Evolutionary conservation across 345 rosid genomes (phyloP), one percentile per base, ranked within the genome.

Genomic region (Syzygium aqueum): DNA sequence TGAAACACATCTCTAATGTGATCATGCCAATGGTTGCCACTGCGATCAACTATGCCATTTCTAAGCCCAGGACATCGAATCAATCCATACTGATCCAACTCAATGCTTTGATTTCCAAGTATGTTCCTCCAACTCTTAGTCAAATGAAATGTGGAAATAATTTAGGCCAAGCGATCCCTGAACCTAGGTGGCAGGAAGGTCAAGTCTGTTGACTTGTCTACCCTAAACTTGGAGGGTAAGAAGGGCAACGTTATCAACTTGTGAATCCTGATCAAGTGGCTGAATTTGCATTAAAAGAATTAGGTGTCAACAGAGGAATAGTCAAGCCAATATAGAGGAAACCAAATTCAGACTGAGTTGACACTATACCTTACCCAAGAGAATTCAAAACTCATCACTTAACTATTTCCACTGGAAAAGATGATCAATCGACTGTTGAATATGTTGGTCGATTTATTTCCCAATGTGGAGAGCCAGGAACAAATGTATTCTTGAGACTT

Each of bases 11-110:
- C 65, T 57, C 30, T 57, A 25, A 57, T 57, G 65, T 11, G 65
- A 57, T 57, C 0, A 11, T 3, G 30, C 6, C 1, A 3, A 57
- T 57, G 65, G 1, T 57, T 4, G 7, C 27, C 61, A 23, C 23
- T 56, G 13, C 0, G 6, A 23, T 57, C 63, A 57, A 57, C 63
- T 25, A 11, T 13, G 16, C 25, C 30, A 59, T 59, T 28, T 59
- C 16, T 3, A n/a, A 1, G 19, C 33, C 8, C 2, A n/a, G 0
- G 17, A 61, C 19, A n/a, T 61, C 19, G 0, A 61, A n/a, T 61
- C 73, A 13, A 6, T 61, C 33, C 5, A 3, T 61, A 25, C 0
- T 7, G 0, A 61, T 13, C 73, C 17, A 61, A 61, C 73, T 61
- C 73, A 61, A 61, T n/a, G 6, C 73, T 11, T 12, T 0, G 19